Conservation (phyloP, 1,139 yeast species). For the Taiozyma sp. region DNA sequence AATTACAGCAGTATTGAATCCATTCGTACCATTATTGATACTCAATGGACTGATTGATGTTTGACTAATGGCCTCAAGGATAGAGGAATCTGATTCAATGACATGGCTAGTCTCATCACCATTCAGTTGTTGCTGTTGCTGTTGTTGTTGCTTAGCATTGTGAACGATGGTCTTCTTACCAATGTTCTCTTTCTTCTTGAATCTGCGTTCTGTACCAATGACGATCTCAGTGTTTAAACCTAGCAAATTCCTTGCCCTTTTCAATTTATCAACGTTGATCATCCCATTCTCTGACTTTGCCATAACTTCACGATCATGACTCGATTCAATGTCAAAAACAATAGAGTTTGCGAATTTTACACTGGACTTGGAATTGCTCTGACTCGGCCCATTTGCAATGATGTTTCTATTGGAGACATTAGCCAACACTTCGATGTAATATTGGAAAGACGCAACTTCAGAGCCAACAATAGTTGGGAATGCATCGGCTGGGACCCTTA, state of each 20-base stretch:
- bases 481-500: conserved; percentile 77
- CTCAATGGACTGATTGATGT: conserved; percentile 23
- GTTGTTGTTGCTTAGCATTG: conserved; percentile 4
- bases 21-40: conserved; percentile 13
- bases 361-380: conserved; percentile 15
- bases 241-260: conserved; percentile 67
- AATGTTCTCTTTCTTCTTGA: conserved; percentile 8
- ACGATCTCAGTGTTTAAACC: conserved; percentile 75
- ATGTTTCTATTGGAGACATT: conserved; percentile 51
- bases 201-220: conserved; percentile 52
- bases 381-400: conserved; percentile 19
- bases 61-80: conserved; percentile 16
- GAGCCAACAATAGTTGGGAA: conserved; percentile 80
- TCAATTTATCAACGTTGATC: conserved; percentile 73
- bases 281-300: conserved; percentile 33
- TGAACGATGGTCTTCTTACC: conserved; percentile 7
- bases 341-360: conserved; percentile 33
- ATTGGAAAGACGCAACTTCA: conserved; percentile 73
- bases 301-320: conserved; percentile 16
- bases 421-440: conserved; percentile 75
- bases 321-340: conserved; percentile 32
- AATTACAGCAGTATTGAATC: not conserved
- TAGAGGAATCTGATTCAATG: conserved; percentile 7
- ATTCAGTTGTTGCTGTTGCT: not conserved
- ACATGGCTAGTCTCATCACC: not conserved